A percentile compares a stretch with the other conserved stretches of the same genome.
phyloP scores from a whole-genome alignment of 495 filamentous ascomycete species.

The Pyronema omphalodes region DNA sequence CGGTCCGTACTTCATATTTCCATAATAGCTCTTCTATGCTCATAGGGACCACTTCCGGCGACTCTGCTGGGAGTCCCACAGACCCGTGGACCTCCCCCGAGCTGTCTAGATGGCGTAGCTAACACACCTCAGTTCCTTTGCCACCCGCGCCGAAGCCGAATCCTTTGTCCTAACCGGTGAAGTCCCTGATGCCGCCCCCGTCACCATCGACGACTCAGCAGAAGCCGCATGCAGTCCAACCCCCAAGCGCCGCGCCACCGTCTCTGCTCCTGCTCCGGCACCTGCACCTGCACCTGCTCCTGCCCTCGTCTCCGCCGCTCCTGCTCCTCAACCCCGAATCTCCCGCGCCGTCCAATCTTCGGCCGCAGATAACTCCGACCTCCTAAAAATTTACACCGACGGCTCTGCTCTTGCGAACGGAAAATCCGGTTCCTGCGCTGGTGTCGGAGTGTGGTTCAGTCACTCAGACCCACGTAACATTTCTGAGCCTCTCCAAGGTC shows the following conservation, averaged over 20 bases:
- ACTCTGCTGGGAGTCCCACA: too few species aligned
- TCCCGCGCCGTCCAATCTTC: neutral
- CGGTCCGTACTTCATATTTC: neutral
- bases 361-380: neutral
- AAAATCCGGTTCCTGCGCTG: conserved; percentile 46
- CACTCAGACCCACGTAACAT: conserved; percentile 38
- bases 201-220: neutral
- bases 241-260: neutral
- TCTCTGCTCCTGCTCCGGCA: neutral
- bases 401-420: conserved; percentile 72
- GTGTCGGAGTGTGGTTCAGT: conserved; percentile 56
- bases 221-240: neutral
- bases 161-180: conserved; percentile 34
- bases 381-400: conserved; percentile 72
- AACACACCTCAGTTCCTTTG: conserved; percentile 40
- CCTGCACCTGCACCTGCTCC: neutral
- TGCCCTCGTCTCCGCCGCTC: neutral
- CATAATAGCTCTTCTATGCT: neutral
- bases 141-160: conserved; percentile 58
- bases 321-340: neutral
- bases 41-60: neutral
- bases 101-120: neutral
- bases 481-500: conserved; percentile 58
- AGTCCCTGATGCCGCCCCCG: too few species aligned
- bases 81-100: too few species aligned